These are phyloP conservation scores for Penicillium sp. DNA, from an alignment of 2,329 filamentous ascomycete genomes.

Conservation along the genomic window DNA sequence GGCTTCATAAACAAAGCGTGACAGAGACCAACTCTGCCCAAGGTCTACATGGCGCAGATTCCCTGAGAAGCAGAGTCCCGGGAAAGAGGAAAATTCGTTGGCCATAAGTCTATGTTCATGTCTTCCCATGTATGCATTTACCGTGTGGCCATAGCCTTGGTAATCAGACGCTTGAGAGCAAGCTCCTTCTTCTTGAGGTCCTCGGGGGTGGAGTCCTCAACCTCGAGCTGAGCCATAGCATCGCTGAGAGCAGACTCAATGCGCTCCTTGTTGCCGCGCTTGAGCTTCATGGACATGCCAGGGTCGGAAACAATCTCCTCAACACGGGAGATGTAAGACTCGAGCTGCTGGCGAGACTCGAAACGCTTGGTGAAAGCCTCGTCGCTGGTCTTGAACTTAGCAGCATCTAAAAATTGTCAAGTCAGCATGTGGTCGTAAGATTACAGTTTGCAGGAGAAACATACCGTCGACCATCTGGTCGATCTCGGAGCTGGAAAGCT, in stretches of 20 bases:
- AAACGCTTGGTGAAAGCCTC: constrained; percentile 99
- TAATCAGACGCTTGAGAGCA: constrained; percentile 93
- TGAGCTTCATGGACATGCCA: constrained; percentile 91
- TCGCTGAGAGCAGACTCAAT: constrained; percentile 96
- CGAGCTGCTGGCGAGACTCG: constrained; percentile 97
- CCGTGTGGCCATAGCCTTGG: constrained; percentile 94
- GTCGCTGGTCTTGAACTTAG: constrained; percentile 97
- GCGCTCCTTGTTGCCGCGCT: constrained; percentile 99
- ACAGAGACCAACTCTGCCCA: constrained; percentile 24
- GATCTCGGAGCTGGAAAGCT: constrained; percentile 90
- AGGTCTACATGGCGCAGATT: constrained; percentile 25
- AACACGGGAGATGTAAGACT: constrained; percentile 97
- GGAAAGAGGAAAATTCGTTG: constrained; percentile 19
- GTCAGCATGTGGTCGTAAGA: constrained; percentile 5
- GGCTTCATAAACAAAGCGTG: constrained; percentile 27
- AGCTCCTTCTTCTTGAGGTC: constrained; percentile 99
- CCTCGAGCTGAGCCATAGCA: constrained; percentile 95
- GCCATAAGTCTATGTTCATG: constrained; percentile 28
- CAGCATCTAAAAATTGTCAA: constrained; percentile 61
- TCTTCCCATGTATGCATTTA: constrained; percentile 51
- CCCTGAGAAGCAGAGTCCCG: constrained; percentile 11
- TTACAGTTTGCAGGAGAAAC: constrained; percentile 23
- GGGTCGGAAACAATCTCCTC: constrained; percentile 99
- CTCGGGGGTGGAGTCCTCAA: constrained; percentile 86
- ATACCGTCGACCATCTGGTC: constrained; percentile 92